A percentile compares a stretch with the other conserved stretches of the same genome.
Evolutionary conservation across 352 stramenopile species (phyloP).

Genomic region (Phytophthora pluvialis): DNA sequence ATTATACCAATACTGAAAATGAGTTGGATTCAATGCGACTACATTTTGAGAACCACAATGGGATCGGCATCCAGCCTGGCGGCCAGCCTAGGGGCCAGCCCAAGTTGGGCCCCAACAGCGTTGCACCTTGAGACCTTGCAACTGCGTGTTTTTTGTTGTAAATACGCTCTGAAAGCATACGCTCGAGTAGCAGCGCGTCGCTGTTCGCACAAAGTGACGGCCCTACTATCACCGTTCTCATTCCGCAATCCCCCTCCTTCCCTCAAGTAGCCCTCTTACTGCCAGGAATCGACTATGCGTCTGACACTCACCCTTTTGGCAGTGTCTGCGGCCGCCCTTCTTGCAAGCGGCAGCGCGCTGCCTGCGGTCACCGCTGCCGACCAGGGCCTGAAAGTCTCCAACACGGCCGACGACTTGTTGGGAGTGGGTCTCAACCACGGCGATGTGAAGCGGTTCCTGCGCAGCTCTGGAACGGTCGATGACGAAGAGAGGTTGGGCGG

Average conservation of each 20-base stretch:
- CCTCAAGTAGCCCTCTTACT: neutral
- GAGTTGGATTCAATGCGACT: too few relatives aligned
- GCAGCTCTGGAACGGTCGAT: neutral
- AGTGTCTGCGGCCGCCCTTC: neutral
- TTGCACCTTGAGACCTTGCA: too few relatives aligned
- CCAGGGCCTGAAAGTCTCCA: neutral
- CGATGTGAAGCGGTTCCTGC: neutral
- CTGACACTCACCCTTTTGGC: neutral
- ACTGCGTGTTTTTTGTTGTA: too few relatives aligned
- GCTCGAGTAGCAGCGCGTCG: too few relatives aligned
- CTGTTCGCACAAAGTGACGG: too few relatives aligned
- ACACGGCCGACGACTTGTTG: neutral
- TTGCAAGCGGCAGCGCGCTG: neutral
- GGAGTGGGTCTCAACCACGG: neutral
- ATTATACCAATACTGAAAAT: too few relatives aligned
- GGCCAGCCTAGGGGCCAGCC: too few relatives aligned
- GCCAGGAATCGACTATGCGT: neutral
- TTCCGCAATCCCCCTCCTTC: neutral
- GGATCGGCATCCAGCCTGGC: too few relatives aligned
- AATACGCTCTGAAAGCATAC: too few relatives aligned
- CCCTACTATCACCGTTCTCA: neutral
- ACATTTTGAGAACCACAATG: too few relatives aligned
- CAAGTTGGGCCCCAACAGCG: too few relatives aligned
- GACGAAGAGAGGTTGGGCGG: conserved; percentile 4
- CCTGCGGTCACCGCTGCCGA: neutral